A percentile compares a stretch with the other conserved stretches of the same genome.
Evolutionary conservation across 108 stramenopile species (phyloP).

Genomic region (Chaetoceros tenuissimus): DNA sequence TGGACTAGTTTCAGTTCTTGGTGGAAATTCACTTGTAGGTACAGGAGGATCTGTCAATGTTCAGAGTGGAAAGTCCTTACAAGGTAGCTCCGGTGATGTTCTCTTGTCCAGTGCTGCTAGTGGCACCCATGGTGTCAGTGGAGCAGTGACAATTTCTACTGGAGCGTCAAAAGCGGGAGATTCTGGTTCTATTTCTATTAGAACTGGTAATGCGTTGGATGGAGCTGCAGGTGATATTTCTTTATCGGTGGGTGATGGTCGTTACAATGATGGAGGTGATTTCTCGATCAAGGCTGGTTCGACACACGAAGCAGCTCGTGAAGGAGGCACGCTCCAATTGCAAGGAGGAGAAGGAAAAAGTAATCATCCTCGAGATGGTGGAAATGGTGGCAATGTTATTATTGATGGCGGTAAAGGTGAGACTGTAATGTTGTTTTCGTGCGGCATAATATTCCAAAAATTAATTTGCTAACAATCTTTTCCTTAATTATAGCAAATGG

Average conservation of each 20-base stretch:
- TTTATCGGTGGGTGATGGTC: neutral
- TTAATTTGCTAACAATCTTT: no score
- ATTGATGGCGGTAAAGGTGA: conserved; percentile 9
- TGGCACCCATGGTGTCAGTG: neutral
- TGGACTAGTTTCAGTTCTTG: neutral
- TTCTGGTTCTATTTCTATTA: neutral
- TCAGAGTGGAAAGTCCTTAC: neutral
- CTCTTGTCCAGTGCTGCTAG: neutral
- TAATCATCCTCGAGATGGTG: conserved; percentile 3
- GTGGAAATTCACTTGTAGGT: neutral
- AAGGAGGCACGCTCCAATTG: neutral
- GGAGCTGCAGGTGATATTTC: neutral
- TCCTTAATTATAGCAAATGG: no score
- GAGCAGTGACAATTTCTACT: neutral
- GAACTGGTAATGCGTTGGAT: neutral
- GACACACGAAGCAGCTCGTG: neutral
- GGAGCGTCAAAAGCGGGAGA: neutral
- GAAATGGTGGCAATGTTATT: conserved; percentile 13
- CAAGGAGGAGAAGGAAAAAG: conserved; percentile 9
- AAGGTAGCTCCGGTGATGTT: neutral
- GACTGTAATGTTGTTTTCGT: no score
- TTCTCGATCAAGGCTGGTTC: neutral
- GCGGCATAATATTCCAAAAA: no score
- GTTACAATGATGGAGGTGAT: neutral
- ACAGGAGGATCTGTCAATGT: neutral